Conservation (phyloP, 805 yeast genomes). For the Wickerhamomyces ciferrii region DNA sequence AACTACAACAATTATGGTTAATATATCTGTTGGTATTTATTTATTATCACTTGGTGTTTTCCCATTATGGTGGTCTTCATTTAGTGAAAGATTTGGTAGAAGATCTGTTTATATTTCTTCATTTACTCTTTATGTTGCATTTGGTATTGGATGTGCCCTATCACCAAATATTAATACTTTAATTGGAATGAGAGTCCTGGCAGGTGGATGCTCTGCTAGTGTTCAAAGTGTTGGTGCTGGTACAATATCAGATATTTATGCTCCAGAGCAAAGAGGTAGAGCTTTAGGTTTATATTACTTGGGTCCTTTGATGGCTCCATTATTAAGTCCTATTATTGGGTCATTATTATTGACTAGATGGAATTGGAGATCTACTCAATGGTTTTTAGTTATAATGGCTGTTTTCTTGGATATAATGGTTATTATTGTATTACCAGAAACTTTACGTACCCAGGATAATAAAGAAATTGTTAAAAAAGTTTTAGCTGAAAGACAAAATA, state of each 20-base stretch:
- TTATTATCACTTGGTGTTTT: constrained; percentile 68
- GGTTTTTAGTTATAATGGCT: constrained; percentile 70
- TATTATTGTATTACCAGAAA: constrained; percentile 66
- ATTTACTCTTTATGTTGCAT: constrained; percentile 56
- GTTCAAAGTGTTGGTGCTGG: constrained; percentile 92
- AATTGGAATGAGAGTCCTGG: constrained; percentile 62
- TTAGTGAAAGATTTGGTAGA: constrained; percentile 72
- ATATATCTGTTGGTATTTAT: constrained; percentile 77
- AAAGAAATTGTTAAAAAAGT: constrained; percentile 43
- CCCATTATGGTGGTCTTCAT: constrained; percentile 87
- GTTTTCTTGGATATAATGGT: constrained; percentile 47
- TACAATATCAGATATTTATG: constrained; percentile 69
- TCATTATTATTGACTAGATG: constrained; percentile 66
- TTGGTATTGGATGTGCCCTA: constrained; percentile 68
- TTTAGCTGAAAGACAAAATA: constrained; percentile 31
- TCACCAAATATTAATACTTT: constrained; percentile 56
- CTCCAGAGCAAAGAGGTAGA: constrained; percentile 63
- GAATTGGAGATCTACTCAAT: constrained; percentile 90
- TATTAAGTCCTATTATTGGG: constrained; percentile 75
- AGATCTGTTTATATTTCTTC: constrained; percentile 68
- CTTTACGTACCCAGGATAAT: constrained; percentile 54
- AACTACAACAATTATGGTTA: constrained; percentile 57
- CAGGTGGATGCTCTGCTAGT: constrained; percentile 80
- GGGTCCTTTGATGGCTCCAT: constrained; percentile 79
- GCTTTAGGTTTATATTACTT: constrained; percentile 79